Evolutionary conservation across 2,329 filamentous ascomycete species (phyloP).

Genomic region (Alternaria alternata): DNA sequence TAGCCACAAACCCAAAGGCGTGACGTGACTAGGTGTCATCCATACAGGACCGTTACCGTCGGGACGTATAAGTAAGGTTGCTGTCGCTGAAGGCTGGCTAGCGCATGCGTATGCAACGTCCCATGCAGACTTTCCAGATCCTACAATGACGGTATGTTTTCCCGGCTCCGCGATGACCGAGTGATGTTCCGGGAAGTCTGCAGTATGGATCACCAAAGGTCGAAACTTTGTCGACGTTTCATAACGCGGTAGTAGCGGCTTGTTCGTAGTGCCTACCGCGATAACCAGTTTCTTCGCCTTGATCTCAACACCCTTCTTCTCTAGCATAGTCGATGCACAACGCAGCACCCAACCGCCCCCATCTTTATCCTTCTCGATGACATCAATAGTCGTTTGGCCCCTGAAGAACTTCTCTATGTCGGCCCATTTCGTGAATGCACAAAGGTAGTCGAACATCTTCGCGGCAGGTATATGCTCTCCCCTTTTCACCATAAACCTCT

Average conservation of each 20-base stretch:
- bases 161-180: slow-evolving; percentile 48
- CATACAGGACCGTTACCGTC: slow-evolving; percentile 67
- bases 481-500: slow-evolving; percentile 49
- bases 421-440: slow-evolving; percentile 50
- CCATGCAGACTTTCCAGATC: slow-evolving; percentile 69
- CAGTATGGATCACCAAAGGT: slow-evolving; percentile 65
- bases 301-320: slow-evolving; percentile 40
- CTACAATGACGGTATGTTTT: slow-evolving; percentile 60
- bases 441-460: slow-evolving; percentile 65
- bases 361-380: slow-evolving; percentile 54
- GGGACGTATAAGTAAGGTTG: slow-evolving; percentile 67
- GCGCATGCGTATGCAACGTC: slow-evolving; percentile 69
- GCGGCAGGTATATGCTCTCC: slow-evolving; percentile 68
- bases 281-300: slow-evolving; percentile 63
- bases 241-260: slow-evolving; percentile 63
- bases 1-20: slow-evolving; percentile 71
- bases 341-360: slow-evolving; percentile 32
- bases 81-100: slow-evolving; percentile 52
- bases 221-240: slow-evolving; percentile 60
- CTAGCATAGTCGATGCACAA: slow-evolving; percentile 12
- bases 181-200: slow-evolving; percentile 58
- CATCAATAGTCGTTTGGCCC: slow-evolving; percentile 61
- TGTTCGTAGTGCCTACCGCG: slow-evolving; percentile 68
- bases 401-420: slow-evolving; percentile 59
- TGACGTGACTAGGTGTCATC: slow-evolving; percentile 69